These are phyloP conservation scores for Sphagnum contortum DNA, from an alignment of 225 moss, liverwort and hornwort species.

Conservation along the genomic window DNA sequence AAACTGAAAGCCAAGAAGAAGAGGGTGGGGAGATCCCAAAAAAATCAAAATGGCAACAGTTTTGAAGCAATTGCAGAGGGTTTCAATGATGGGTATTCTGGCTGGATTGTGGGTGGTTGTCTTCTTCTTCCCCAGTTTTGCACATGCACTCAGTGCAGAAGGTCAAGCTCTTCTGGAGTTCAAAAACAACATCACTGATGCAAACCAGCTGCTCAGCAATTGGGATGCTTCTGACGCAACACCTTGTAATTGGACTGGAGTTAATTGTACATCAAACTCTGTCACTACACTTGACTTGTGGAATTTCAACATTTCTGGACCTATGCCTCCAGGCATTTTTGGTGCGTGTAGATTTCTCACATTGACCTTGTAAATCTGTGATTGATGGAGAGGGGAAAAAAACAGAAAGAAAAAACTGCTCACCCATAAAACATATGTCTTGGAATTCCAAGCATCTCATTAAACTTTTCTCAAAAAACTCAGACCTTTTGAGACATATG, in stretches of 20 bases:
- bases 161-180: constrained; percentile 26
- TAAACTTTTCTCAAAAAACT: too few relatives aligned
- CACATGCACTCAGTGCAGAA: constrained; percentile 7
- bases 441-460: too few relatives aligned
- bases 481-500: too few relatives aligned
- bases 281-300: constrained; percentile 36
- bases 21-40: too few relatives aligned
- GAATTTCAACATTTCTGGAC: constrained; percentile 29
- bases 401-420: not conserved
- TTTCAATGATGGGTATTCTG: not conserved
- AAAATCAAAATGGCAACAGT: too few relatives aligned
- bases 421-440: too few relatives aligned
- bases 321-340: constrained; percentile 28
- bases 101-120: not conserved
- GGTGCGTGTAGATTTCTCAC: constrained; percentile 15
- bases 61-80: not conserved
- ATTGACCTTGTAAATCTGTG: too few relatives aligned
- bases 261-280: constrained; percentile 23
- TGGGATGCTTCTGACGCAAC: constrained; percentile 30
- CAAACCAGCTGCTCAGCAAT: constrained; percentile 24
- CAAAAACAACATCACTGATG: constrained; percentile 29
- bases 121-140: not conserved
- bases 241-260: constrained; percentile 52
- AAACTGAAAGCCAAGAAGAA: too few relatives aligned
- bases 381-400: too few relatives aligned